Evolutionary conservation across 345 rosid species (phyloP), one percentile per base, ranked within the genome.

Genomic region (Hirschfeldia incana): DNA sequence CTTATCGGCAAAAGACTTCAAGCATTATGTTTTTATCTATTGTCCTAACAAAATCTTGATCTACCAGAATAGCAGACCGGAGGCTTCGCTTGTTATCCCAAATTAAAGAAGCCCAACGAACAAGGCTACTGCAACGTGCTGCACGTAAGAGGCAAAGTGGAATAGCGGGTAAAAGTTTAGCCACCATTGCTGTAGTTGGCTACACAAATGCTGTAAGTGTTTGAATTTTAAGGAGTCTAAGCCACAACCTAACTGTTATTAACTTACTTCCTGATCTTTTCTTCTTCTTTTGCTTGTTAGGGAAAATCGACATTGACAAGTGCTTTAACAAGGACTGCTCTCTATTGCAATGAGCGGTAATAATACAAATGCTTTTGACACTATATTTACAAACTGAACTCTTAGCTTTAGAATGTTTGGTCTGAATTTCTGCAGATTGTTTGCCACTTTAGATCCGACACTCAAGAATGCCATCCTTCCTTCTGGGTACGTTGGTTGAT

Each of bases 171-270:
- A 85, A 75, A 67, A 80, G 79, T 79, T 82, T 92, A 82, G 85
- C 90, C 32, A 93, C 96, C 67, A 85, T 94, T 71, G 99, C 99
- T 68, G 89, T 93, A 72, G 99, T 94, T 26, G 99, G 97, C 11
- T 94, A 94, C 91, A 92, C 99, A 64, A 94, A 94, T 84, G 98
- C 97, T 83, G 97, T 94, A 89, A 79, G 93, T 85, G 70, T 78
- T 77, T 67, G 66, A 63, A 58, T 80, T 67, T 64, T 39, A 51
- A 4, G 15, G 32, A 49, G 3, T 78, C 64, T 67, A 73, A 15
- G 15, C 70, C 34, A 67, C 29, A 36, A 34, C 17, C 64, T 61
- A 61, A 67, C 11, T 27, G 11, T 74, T 60, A n/a, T 55, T 44
- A 58, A 4, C 12, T 26, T 70, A 28, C 36, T 51, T 28, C 62